Percentiles rank a stretch among this genome's conserved stretches.
These are phyloP conservation scores for Penicillium sp. DNA, from an alignment of 2,329 filamentous ascomycete species.

Conservation along the genomic window DNA sequence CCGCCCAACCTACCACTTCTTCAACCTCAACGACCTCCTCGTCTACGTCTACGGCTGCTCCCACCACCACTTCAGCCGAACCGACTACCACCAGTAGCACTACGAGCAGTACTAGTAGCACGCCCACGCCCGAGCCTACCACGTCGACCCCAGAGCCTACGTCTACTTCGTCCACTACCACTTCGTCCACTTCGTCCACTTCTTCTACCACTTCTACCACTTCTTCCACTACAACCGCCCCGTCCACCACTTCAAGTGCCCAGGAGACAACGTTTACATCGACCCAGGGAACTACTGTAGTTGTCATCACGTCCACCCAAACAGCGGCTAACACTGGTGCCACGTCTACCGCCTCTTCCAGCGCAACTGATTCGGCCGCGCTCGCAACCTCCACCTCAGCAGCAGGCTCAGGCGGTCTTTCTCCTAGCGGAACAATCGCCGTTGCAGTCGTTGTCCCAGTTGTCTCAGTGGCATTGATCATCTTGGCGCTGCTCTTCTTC, in stretches of 20 bases:
- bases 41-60: not conserved
- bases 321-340: constrained; percentile 18
- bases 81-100: constrained; percentile 15
- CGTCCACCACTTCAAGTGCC: constrained; percentile 19
- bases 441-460: constrained; percentile 94
- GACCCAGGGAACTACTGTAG: constrained; percentile 16
- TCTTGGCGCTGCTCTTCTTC: constrained; percentile 73
- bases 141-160: constrained; percentile 22
- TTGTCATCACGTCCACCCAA: constrained; percentile 10
- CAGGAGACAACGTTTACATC: constrained; percentile 17
- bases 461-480: constrained; percentile 77
- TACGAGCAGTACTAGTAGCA: constrained; percentile 14
- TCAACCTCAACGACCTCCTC: constrained; percentile 2
- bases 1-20: constrained; percentile 1
- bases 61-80: constrained; percentile 1
- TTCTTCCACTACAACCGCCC: constrained; percentile 6
- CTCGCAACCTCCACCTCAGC: constrained; percentile 28
- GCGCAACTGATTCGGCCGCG: constrained; percentile 19
- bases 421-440: constrained; percentile 69
- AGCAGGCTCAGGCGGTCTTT: constrained; percentile 37
- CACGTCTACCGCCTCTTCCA: constrained; percentile 21
- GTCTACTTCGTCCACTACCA: constrained; percentile 17
- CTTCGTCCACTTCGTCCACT: not conserved
- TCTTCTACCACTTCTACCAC: constrained; percentile 6
- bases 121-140: constrained; percentile 20